A percentile compares a stretch with the other conserved stretches of the same genome.
phyloP scores from a whole-genome alignment of 2,329 filamentous ascomycete genomes.

The Stromatinia cepivora region DNA sequence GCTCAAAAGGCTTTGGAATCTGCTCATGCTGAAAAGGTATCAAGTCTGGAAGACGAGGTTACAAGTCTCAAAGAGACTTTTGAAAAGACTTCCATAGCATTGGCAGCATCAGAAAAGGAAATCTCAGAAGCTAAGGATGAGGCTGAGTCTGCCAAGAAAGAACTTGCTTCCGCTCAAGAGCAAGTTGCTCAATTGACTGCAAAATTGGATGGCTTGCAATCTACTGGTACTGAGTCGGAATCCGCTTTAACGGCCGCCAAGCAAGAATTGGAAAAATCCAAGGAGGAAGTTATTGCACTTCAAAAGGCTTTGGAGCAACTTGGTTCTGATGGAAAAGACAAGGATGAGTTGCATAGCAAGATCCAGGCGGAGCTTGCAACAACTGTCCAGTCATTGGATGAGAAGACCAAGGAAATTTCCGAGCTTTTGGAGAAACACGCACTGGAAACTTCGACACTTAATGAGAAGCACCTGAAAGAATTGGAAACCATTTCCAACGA shows the following conservation, averaged over 20 bases:
- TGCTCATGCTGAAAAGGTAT: slow-evolving; percentile 48
- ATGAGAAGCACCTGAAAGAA: slow-evolving; percentile 54
- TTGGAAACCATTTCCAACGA: slow-evolving; percentile 60
- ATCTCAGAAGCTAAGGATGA: slow-evolving; percentile 53
- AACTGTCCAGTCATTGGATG: slow-evolving; percentile 37
- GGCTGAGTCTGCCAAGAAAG: slow-evolving; percentile 46
- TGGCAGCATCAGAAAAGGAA: slow-evolving; percentile 41
- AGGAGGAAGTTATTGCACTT: slow-evolving; percentile 50
- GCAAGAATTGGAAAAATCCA: slow-evolving; percentile 39
- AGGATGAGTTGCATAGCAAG: slow-evolving; percentile 38
- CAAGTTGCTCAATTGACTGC: slow-evolving; percentile 31
- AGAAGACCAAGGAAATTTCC: slow-evolving; percentile 41
- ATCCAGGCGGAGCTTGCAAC: slow-evolving; percentile 37
- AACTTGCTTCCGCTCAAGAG: slow-evolving; percentile 45
- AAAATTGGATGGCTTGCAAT: slow-evolving; percentile 45
- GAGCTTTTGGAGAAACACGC: slow-evolving; percentile 57
- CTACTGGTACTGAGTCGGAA: slow-evolving; percentile 45
- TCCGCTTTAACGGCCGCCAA: slow-evolving; percentile 47
- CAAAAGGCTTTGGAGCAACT: slow-evolving; percentile 52
- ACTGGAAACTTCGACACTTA: slow-evolving; percentile 44
- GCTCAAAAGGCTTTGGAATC: slow-evolving; percentile 50
- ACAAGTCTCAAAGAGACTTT: slow-evolving; percentile 51
- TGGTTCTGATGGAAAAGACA: slow-evolving; percentile 45
- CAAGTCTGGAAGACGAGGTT: slow-evolving; percentile 49
- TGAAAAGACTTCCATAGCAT: slow-evolving; percentile 37